phyloP scores from a whole-genome alignment of 257 asterid genomes.

The Leonotis leonurus region DNA sequence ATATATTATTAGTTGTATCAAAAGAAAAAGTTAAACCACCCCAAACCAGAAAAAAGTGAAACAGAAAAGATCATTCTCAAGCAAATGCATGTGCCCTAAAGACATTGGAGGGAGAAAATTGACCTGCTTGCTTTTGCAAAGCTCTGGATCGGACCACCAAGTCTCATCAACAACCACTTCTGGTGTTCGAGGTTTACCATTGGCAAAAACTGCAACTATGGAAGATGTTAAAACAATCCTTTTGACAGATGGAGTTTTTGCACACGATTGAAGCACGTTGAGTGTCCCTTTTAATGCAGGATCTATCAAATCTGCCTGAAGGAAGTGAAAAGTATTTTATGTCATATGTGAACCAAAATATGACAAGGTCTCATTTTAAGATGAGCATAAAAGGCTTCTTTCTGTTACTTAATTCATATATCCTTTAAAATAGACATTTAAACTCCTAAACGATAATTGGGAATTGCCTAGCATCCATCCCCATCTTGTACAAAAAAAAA shows the following conservation, averaged over 20 bases:
- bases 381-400: background rate
- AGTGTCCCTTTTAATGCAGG: conserved; percentile 3
- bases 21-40: background rate
- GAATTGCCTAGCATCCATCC: background rate
- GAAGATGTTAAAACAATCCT: conserved; percentile 58
- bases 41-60: background rate
- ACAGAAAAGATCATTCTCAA: too few species aligned
- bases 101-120: background rate
- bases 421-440: background rate
- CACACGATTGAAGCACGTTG: conserved; percentile 44
- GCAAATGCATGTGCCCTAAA: background rate
- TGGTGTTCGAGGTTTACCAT: conserved; percentile 6
- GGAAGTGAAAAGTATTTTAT: background rate
- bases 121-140: conserved; percentile 34
- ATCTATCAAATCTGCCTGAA: background rate
- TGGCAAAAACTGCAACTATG: conserved; percentile 23
- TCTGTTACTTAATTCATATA: background rate
- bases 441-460: background rate
- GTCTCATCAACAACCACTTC: conserved; percentile 39
- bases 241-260: conserved; percentile 26
- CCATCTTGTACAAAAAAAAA: too few species aligned
- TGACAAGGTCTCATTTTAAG: background rate
- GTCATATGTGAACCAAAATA: background rate
- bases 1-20: background rate
- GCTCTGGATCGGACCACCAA: conserved; percentile 41